Conservation (phyloP, 2,329 filamentous ascomycete genomes). For the Westerdykella sp. region DNA sequence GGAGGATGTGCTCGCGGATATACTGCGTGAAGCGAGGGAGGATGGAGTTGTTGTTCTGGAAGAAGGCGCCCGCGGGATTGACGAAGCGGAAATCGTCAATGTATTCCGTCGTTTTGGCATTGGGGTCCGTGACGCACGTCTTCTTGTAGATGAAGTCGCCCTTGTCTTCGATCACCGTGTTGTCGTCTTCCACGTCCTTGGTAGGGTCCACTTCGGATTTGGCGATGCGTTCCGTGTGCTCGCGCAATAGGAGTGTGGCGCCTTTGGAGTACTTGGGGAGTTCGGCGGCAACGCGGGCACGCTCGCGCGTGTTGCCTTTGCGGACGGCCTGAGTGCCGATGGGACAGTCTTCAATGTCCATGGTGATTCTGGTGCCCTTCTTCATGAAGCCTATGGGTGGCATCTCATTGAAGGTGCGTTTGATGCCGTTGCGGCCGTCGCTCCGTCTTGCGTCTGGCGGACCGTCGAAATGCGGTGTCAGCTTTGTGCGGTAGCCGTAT, state of each 20-base stretch:
- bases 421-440: constrained; percentile 46
- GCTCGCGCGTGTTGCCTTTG: constrained; percentile 69
- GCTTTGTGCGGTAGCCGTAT: constrained; percentile 91
- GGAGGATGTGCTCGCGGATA: constrained; percentile 72
- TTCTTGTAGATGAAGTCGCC: constrained; percentile 68
- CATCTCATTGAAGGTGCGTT: constrained; percentile 54
- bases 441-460: constrained; percentile 51
- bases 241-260: constrained; percentile 81
- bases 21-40: constrained; percentile 79
- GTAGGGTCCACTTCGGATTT: constrained; percentile 36
- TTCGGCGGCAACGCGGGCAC: constrained; percentile 66
- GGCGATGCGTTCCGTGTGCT: constrained; percentile 66
- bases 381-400: constrained; percentile 86
- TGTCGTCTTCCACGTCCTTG: constrained; percentile 26
- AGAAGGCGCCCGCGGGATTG: constrained; percentile 91
- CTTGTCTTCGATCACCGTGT: constrained; percentile 49
- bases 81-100: constrained; percentile 77
- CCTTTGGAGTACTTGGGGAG: constrained; percentile 69
- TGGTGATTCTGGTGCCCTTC: constrained; percentile 70
- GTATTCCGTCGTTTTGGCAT: constrained; percentile 78
- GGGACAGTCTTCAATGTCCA: constrained; percentile 97
- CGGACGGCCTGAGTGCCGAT: constrained; percentile 85
- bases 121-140: constrained; percentile 81
- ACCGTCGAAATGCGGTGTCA: constrained; percentile 91
- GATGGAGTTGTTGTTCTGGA: constrained; percentile 99